Conservation (phyloP, 2,329 filamentous ascomycete species). For the Volutella citrinella region DNA sequence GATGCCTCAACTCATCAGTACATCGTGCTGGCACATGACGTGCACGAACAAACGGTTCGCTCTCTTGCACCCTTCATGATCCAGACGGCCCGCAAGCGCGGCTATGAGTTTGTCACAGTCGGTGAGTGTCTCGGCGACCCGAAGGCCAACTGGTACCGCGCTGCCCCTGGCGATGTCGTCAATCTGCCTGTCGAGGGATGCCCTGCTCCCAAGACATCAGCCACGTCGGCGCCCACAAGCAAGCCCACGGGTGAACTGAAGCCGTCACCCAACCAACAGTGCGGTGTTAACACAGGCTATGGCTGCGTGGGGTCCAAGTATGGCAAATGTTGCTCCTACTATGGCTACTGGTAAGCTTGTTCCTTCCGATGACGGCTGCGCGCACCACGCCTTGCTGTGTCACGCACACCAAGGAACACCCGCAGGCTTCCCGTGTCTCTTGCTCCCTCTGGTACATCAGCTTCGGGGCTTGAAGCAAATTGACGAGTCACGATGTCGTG, state of each 20-base stretch:
- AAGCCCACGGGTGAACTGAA: conserved; percentile 17
- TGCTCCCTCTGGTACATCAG: no score
- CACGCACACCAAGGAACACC: no score
- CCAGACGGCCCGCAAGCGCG: conserved; percentile 35
- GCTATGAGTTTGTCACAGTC: conserved; percentile 49
- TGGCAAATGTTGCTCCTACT: conserved; percentile 39
- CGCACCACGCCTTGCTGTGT: no score
- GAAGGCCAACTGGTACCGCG: conserved; percentile 50
- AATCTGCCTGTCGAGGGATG: conserved; percentile 6
- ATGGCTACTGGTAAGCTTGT: conserved; percentile 37
- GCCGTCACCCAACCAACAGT: conserved; percentile 34
- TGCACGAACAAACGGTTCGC: conserved; percentile 44
- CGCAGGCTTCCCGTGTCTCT: no score
- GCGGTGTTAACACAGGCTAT: conserved; percentile 33
- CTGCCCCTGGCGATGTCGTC: conserved; percentile 15
- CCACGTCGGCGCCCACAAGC: conserved; percentile 12
- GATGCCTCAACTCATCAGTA: conserved; percentile 32
- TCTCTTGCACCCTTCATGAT: conserved; percentile 44
- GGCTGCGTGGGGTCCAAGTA: conserved; percentile 34
- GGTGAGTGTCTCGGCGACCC: conserved; percentile 57
- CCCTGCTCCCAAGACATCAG: conserved; percentile 10
- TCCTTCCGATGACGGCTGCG: neutral
- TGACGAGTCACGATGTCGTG: no score
- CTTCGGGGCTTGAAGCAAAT: no score
- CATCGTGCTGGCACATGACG: conserved; percentile 53